These are phyloP conservation scores for Taiozyma sp. DNA, from an alignment of 1,139 yeast species.

Conservation along the genomic window DNA sequence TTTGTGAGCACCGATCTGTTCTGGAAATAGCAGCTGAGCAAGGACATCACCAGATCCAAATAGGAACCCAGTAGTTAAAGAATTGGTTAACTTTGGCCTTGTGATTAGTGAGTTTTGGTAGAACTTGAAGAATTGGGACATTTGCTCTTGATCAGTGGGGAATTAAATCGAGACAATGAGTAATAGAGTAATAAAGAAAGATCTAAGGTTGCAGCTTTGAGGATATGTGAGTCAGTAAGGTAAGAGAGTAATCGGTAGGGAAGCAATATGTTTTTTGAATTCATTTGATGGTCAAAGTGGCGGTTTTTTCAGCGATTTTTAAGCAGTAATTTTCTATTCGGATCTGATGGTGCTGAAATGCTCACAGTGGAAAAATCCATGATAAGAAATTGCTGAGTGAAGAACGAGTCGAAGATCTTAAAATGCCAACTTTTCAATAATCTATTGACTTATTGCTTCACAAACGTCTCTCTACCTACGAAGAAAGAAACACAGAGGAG, in stretches of 20 bases:
- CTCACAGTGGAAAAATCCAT: neutral
- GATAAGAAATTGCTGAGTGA: neutral
- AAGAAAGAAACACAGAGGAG: neutral
- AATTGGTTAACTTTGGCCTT: conserved; percentile 52
- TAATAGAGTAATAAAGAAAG: neutral
- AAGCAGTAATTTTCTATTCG: neutral
- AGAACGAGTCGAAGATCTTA: neutral
- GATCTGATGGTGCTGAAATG: neutral
- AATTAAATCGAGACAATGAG: neutral
- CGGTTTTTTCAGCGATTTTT: too few relatives aligned
- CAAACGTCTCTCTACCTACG: neutral
- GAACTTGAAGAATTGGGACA: conserved; percentile 6
- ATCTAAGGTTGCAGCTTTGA: neutral
- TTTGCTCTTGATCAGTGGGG: neutral
- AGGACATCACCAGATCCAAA: conserved; percentile 74
- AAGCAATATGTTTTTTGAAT: neutral
- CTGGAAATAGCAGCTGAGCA: conserved; percentile 61
- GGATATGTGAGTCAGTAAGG: neutral
- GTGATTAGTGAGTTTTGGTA: conserved; percentile 38
- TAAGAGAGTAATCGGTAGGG: neutral
- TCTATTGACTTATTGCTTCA: too few relatives aligned
- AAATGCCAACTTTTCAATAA: too few relatives aligned
- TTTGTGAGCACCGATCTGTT: conserved; percentile 7
- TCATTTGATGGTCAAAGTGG: too few relatives aligned
- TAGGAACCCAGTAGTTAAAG: conserved; percentile 51